Base-by-base conservation (phyloP, 2,329 filamentous ascomycete species). In the Fusarium circinatum region DNA sequence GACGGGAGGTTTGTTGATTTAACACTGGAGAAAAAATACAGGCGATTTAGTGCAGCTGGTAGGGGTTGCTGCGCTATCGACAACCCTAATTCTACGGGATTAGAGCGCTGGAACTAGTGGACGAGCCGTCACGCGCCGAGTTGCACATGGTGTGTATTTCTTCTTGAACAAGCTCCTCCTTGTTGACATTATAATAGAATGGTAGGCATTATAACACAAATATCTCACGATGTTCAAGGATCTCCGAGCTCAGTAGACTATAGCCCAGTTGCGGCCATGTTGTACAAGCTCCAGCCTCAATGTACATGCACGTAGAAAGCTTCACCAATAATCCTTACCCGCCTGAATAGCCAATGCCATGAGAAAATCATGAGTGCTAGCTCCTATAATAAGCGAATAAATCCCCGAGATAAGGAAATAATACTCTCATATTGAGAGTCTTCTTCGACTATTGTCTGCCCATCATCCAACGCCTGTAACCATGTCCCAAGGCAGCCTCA, bases 341-440 rank as follows among this genome's bases (percentile, higher is more conserved):
- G 3, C 30, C 48, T 24, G 12, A 18, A 24, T 34, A 4, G 12
- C 22, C 22, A 11, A 34, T 32, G 47, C 7, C 22, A 5, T 18
- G 11, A n/a, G 22, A 13, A 49, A 10, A 24, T 32, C 17, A 32
- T 7, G 30, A 18, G 28, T 20, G 14, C 8, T 24, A 11, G 13
- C 12, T 34, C 5, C 8, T 10, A 20, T 14, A 10, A n/a, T 6
- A 4, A 6, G 28, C 32, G 17, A 24, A 6, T 24, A 24, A 32
- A 2, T 6, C 17, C 12, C 11, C 24, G 4, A 0, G 6, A 20
- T 34, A 14, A 10, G 22, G 2, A 20, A 51, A 14, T 5, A 8
- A 51, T 34, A 10, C 22, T 34, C 8, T 34, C 15, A 5, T 11
- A 24, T 24, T 34, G 8, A 24, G 22, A 20, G 12, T 14, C 3